Evolutionary conservation across 2,329 filamentous ascomycete genomes (phyloP), one percentile per base, ranked within the genome.

Genomic region (Huntiella omanensis): DNA sequence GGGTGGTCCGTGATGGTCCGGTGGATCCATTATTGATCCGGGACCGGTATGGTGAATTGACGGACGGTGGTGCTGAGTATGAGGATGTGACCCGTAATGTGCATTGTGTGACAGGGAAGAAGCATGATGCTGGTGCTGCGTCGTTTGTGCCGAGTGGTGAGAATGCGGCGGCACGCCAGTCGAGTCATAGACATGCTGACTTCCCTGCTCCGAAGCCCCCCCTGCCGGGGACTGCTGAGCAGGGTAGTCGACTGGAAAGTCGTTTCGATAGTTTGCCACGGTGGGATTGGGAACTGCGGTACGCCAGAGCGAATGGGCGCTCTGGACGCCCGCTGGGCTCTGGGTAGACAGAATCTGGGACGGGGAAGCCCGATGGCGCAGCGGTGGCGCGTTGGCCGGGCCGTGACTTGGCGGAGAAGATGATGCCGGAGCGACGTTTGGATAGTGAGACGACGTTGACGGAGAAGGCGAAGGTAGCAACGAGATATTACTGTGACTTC

Each of bases 241-340:
- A 65, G 76, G 70, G 67, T 81, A 83, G 62, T 80, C 75, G 71
- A 82, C 76, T 73, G 79, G 73, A 70, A 80, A 80, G 68, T 77
- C 74, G 62, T 70, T 71, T 71, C 76, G 74, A 69, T 83, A 83
- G 64, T 77, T 75, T 70, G 75, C 76, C 74, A 81, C 74, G 68
- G 73, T 80, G 72, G 66, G 73, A 69, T 68, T 72, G 64, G 73
- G 72, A 64, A 75, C 80, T 80, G 71, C 75, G 74, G 75, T 71
- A 75, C 75, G 75, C 77, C 77, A 81, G 77, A 81, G 76, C 77
- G 70, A 71, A 65, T 67, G 22, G 32, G 35, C 75, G 76, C 77
- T 73, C 77, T 77, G 74, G 75, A 77, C 76, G 76, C 71, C 69
- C 71, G 71, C 73, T 68, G 72, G 68, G 63, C 62, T 70, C 66